Evolutionary conservation across 2,329 filamentous ascomycete genomes (phyloP), one percentile per base, ranked within the genome.

Genomic region (Talaromyces amestolkiae): DNA sequence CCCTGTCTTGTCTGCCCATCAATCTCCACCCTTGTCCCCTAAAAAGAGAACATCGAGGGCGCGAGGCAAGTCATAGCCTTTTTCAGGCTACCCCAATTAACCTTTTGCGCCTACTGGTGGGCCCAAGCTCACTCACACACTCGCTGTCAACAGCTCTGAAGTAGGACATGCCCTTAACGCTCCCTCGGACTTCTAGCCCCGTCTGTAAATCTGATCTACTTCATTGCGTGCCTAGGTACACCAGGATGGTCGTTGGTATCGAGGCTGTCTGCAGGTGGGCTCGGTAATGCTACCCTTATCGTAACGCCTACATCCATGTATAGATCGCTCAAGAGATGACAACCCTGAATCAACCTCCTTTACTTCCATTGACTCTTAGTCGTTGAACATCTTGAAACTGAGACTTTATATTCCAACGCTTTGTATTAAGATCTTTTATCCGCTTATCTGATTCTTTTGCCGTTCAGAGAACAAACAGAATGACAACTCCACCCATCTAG

Each of bases 381-480:
- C 17, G n/a, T n/a, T 35, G 27, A 17, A 19, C 56, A 17, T 31
- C 39, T n/a, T 39, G 13, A 27, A 41, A 41, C 35, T 17, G 35
- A 59, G 37, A 33, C 22, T 22, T 37, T 56, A 35, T 54, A 33
- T n/a, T 6, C 27, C 27, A 0, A 54, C 9, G 51, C 31, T 59
- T 31, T 43, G 35, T 17, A 27, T 43, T 31, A 41, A 22, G 43
- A 3, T 13, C 24, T 33, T 58, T 10, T 19, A 27, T 31, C 33
- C 41, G 7, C n/a, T 58, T 24, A 19, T 24, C 35, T 27, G 13
- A 6, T 47, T 43, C 35, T 47, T 54, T 10, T 54, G 35, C 8
- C 22, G 31, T 7, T 45, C 39, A 54, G 49, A 51, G 43, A 39
- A 63, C 61, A 63, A 63, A 63, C 61, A 63, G 51, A 63, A 63